phyloP scores from a whole-genome alignment of 2,329 filamentous ascomycete genomes.

The Hypoxylon sp. region DNA sequence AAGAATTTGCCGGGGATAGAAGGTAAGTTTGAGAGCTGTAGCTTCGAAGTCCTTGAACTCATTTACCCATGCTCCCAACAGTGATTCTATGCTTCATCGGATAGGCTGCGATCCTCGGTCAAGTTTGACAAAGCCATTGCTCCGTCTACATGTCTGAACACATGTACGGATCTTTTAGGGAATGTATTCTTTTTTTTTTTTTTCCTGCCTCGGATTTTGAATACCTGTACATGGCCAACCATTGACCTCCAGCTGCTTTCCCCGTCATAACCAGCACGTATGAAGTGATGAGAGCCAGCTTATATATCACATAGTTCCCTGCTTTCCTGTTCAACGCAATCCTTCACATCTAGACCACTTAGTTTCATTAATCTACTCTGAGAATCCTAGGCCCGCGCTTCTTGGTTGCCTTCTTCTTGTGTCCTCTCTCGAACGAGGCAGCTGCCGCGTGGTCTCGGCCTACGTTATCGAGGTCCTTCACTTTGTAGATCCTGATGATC shows the following conservation, averaged over 20 bases:
- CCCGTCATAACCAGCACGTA: constrained; percentile 10
- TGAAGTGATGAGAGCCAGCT: constrained; percentile 3
- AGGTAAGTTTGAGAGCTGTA: too few relatives aligned
- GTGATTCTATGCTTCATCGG: too few relatives aligned
- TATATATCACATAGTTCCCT: constrained; percentile 1
- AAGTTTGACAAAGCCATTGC: constrained; percentile 1
- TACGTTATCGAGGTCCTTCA: constrained; percentile 98
- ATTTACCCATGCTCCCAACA: too few relatives aligned
- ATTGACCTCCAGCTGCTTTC: constrained; percentile 9
- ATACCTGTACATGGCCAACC: constrained; percentile 27
- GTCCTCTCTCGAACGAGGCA: constrained; percentile 79
- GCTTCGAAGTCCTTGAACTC: too few relatives aligned
- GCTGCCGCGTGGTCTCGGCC: constrained; percentile 84
- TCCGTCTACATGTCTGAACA: background rate
- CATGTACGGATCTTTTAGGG: background rate
- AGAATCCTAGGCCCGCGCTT: constrained; percentile 79
- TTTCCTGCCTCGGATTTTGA: constrained; percentile 26
- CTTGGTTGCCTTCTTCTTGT: constrained; percentile 82
- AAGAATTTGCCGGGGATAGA: too few relatives aligned
- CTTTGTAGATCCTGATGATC: constrained; percentile 99
- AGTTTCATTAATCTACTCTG: constrained; percentile 72
- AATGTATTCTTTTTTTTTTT: constrained; percentile 22
- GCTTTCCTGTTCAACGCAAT: background rate
- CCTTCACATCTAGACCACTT: background rate
- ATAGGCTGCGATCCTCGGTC: background rate